Evolutionary conservation across 306 rosid genomes (phyloP).

Genomic region (Adenanthera pavonina): DNA sequence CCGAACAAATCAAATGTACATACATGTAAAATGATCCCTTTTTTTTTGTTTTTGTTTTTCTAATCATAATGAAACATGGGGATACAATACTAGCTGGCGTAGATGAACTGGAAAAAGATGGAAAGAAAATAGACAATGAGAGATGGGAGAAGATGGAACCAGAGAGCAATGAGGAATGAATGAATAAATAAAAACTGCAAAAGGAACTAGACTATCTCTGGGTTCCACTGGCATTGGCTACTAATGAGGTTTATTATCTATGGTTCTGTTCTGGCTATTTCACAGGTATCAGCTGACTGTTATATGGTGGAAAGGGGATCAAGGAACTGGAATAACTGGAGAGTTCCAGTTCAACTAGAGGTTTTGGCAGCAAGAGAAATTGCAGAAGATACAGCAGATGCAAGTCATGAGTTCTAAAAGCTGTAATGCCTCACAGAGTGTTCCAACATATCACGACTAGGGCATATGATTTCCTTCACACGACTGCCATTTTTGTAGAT

Average conservation of each 20-base stretch:
- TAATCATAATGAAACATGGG: slow-evolving; percentile 29
- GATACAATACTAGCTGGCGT: slow-evolving; percentile 44
- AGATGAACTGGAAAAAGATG: slow-evolving; percentile 28
- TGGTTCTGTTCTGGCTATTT: slow-evolving; percentile 51
- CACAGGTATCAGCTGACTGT: slow-evolving; percentile 51
- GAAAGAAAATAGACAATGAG: slow-evolving; percentile 33
- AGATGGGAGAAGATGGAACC: slow-evolving; percentile 59
- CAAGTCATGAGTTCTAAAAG: slow-evolving; percentile 52
- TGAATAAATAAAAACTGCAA: slow-evolving; percentile 64
- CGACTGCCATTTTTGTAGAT: slow-evolving; percentile 77
- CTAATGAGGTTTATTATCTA: slow-evolving; percentile 55
- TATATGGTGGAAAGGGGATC: slow-evolving; percentile 38
- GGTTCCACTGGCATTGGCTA: slow-evolving; percentile 58
- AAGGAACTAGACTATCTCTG: slow-evolving; percentile 61
- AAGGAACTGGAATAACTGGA: slow-evolving; percentile 37
- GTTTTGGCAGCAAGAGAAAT: slow-evolving; percentile 35
- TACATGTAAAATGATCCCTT: slow-evolving; percentile 6
- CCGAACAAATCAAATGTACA: slow-evolving; percentile 48
- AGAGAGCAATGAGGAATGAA: slow-evolving; percentile 78
- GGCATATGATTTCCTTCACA: slow-evolving; percentile 83
- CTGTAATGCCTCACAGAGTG: slow-evolving; percentile 76
- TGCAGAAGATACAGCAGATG: slow-evolving; percentile 36
- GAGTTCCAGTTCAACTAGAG: slow-evolving; percentile 38
- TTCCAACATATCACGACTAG: slow-evolving; percentile 75
- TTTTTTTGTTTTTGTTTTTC: background rate